Evolutionary conservation across 2,329 filamentous ascomycete species (phyloP).

Genomic region (Cladosporium sp.): DNA sequence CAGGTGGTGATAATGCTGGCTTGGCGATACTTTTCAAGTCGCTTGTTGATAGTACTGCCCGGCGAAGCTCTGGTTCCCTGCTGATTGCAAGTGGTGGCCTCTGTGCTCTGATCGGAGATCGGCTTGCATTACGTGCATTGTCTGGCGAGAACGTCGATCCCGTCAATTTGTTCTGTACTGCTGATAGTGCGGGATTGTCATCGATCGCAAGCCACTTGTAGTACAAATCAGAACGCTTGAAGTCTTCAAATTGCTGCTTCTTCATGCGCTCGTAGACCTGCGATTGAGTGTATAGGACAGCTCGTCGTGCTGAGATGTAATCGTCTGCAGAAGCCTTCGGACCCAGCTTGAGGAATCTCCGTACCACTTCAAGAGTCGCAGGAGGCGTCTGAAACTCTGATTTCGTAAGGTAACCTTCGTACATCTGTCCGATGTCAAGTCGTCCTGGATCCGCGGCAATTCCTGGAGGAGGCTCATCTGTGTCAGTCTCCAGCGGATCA

Average conservation of each 20-base stretch:
- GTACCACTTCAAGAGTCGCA: slow-evolving; percentile 68
- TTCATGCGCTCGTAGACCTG: slow-evolving; percentile 83
- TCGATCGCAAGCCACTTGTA: slow-evolving; percentile 95
- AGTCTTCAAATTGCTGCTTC: slow-evolving; percentile 74
- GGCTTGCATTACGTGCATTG: slow-evolving; percentile 22
- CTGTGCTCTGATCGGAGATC: slow-evolving; percentile 28
- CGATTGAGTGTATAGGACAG: slow-evolving; percentile 80
- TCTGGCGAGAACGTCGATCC: slow-evolving; percentile 26
- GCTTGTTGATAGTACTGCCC: slow-evolving; percentile 62
- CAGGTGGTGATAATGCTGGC: slow-evolving; percentile 47
- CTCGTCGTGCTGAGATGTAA: slow-evolving; percentile 78
- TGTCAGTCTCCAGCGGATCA: slow-evolving; percentile 86
- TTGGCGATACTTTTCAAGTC: slow-evolving; percentile 56
- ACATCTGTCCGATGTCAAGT: slow-evolving; percentile 85
- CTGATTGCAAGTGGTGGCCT: slow-evolving; percentile 30
- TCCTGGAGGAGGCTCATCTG: slow-evolving; percentile 60
- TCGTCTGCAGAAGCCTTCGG: slow-evolving; percentile 74
- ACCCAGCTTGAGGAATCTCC: slow-evolving; percentile 76
- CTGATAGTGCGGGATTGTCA: slow-evolving; percentile 53
- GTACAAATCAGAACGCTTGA: slow-evolving; percentile 90
- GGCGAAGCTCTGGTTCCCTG: slow-evolving; percentile 54
- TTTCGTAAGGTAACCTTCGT: slow-evolving; percentile 82
- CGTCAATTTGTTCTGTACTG: slow-evolving; percentile 26
- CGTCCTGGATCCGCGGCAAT: slow-evolving; percentile 73
- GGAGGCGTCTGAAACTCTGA: slow-evolving; percentile 77